These are phyloP conservation scores for Thozetella sp. DNA, from an alignment of 495 filamentous ascomycete species.

Conservation along the genomic window DNA sequence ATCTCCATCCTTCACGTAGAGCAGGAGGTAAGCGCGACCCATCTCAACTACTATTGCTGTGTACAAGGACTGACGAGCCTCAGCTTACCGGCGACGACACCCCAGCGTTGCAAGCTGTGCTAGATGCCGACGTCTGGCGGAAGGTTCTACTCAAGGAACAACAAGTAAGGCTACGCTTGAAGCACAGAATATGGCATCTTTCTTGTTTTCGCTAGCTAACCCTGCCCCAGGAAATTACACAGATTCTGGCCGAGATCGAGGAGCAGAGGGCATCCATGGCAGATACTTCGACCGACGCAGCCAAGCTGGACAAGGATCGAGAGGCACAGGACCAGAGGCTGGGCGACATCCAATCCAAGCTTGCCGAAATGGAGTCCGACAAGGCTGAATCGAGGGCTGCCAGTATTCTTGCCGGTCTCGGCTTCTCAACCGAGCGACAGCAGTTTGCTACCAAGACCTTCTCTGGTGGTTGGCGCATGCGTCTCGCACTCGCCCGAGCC, in stretches of 20 bases:
- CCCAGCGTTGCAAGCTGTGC: conserved; percentile 88
- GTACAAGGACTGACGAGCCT: conserved; percentile 15
- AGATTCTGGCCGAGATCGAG: conserved; percentile 78
- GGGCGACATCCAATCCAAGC: conserved; percentile 87
- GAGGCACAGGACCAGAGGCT: conserved; percentile 89
- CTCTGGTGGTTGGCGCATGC: conserved; percentile 99
- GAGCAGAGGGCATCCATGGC: conserved; percentile 77
- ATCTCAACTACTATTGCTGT: neutral
- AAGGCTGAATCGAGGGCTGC: conserved; percentile 95
- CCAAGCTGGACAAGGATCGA: conserved; percentile 78
- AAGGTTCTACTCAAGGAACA: conserved; percentile 94
- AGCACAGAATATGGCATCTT: neutral
- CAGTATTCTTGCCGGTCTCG: conserved; percentile 93
- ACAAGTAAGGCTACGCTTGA: conserved; percentile 55
- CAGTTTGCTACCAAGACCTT: conserved; percentile 95
- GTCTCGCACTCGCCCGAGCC: conserved; percentile 89
- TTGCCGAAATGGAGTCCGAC: conserved; percentile 98
- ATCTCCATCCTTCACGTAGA: conserved; percentile 99
- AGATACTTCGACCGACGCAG: conserved; percentile 84
- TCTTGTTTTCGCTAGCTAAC: conserved; percentile 13
- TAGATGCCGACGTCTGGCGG: conserved; percentile 98
- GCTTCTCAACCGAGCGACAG: conserved; percentile 93
- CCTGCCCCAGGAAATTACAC: conserved; percentile 71
- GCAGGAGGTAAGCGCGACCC: conserved; percentile 71
- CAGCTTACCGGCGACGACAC: conserved; percentile 97